These are phyloP conservation scores for Phytophthora aleatoria DNA, from an alignment of 352 stramenopile species.

Conservation along the genomic window DNA sequence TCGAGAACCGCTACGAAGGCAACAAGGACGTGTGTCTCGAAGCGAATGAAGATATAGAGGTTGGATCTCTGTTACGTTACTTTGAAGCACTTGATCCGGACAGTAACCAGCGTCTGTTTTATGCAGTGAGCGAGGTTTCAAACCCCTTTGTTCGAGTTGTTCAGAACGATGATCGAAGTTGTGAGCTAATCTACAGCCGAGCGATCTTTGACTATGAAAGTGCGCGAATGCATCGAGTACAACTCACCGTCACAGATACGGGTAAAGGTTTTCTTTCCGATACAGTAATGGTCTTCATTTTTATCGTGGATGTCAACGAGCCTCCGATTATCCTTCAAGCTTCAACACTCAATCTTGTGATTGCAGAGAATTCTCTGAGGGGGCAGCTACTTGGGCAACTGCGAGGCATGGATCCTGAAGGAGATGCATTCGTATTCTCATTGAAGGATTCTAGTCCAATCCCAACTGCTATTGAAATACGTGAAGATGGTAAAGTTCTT, in stretches of 20 bases:
- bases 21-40: constrained; percentile 59
- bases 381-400: constrained; percentile 37
- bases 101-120: constrained; percentile 48
- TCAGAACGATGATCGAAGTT: constrained; percentile 40
- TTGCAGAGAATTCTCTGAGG: constrained; percentile 43
- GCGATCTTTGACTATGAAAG: constrained; percentile 53
- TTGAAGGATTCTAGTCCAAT: constrained; percentile 38
- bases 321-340: constrained; percentile 36
- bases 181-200: constrained; percentile 39
- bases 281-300: constrained; percentile 48
- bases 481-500: constrained; percentile 16
- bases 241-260: constrained; percentile 54
- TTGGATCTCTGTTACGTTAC: constrained; percentile 29
- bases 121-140: constrained; percentile 25
- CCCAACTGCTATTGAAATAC: constrained; percentile 16
- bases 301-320: constrained; percentile 55
- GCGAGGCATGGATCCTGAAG: constrained; percentile 51
- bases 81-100: constrained; percentile 46
- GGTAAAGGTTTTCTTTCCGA: constrained; percentile 48
- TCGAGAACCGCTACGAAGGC: constrained; percentile 41
- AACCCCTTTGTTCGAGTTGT: constrained; percentile 37
- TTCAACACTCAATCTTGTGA: constrained; percentile 32
- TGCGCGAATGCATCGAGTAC: constrained; percentile 38
- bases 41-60: constrained; percentile 37
- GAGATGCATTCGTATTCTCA: constrained; percentile 46